These are phyloP conservation scores for Skeletonema potamos DNA, from an alignment of 108 stramenopile species.

Conservation along the genomic window DNA sequence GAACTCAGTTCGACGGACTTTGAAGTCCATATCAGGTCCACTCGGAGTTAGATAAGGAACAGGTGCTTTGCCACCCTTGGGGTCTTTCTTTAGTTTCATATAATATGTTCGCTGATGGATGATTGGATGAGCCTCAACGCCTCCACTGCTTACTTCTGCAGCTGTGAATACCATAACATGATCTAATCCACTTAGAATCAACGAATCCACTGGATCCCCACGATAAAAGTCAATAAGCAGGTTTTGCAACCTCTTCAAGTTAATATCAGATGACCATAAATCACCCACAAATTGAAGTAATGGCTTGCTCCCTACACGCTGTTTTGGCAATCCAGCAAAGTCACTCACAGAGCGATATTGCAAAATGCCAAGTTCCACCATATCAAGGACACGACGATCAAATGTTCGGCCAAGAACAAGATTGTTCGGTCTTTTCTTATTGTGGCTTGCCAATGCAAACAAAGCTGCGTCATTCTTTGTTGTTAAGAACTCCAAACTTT, in stretches of 20 bases:
- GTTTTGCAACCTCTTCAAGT: slow-evolving; percentile 82
- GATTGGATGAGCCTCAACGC: slow-evolving; percentile 42
- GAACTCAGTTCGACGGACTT: slow-evolving; percentile 83
- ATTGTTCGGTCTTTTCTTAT: slow-evolving; percentile 99
- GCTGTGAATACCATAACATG: slow-evolving; percentile 92
- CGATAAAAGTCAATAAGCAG: slow-evolving; percentile 95
- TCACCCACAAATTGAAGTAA: slow-evolving; percentile 93
- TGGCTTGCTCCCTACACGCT: slow-evolving; percentile 84
- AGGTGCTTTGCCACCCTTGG: slow-evolving; percentile 79
- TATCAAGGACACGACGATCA: slow-evolving; percentile 96
- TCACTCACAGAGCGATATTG: slow-evolving; percentile 80
- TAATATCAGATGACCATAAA: slow-evolving; percentile 79
- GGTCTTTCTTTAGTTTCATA: slow-evolving; percentile 85
- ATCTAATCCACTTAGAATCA: slow-evolving; percentile 90
- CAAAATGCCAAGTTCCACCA: slow-evolving; percentile 93
- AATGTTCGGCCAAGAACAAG: slow-evolving; percentile 94
- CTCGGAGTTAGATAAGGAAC: slow-evolving; percentile 85
- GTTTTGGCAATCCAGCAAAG: slow-evolving; percentile 84
- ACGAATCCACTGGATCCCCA: slow-evolving; percentile 89
- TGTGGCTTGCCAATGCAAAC: slow-evolving; percentile 93
- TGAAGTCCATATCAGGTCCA: slow-evolving; percentile 94
- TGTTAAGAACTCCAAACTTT: slow-evolving; percentile 81
- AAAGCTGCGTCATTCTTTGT: slow-evolving; percentile 96
- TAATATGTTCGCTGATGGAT: slow-evolving; percentile 85
- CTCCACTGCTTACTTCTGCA: slow-evolving; percentile 43